These are phyloP conservation scores for Aureobasidium sp. DNA, from an alignment of 2,329 filamentous ascomycete species.

Conservation along the genomic window DNA sequence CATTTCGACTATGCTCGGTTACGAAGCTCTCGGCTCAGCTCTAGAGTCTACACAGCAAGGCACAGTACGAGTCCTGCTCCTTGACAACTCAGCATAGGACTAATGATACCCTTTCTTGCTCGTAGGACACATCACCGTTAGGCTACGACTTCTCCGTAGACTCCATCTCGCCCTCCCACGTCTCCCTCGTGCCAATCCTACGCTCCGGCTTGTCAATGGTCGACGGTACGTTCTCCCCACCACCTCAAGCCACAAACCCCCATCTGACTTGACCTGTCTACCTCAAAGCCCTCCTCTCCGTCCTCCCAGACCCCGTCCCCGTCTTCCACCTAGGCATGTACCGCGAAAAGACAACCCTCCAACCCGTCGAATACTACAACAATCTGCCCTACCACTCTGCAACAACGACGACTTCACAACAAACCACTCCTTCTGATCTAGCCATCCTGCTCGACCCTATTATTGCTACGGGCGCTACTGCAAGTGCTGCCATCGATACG, in stretches of 20 bases:
- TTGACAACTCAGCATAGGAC: conserved; percentile 27
- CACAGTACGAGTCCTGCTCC: conserved; percentile 43
- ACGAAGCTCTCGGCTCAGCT: conserved; percentile 65
- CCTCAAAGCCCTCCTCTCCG: conserved; percentile 61
- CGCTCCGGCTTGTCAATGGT: conserved; percentile 87
- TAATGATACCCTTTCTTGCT: not conserved
- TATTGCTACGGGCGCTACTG: conserved; percentile 88
- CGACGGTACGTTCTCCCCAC: conserved; percentile 48
- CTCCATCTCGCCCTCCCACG: conserved; percentile 53
- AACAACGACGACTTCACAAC: conserved; percentile 34
- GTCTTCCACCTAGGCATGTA: conserved; percentile 93
- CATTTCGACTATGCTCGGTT: conserved; percentile 72
- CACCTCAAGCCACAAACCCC: not conserved
- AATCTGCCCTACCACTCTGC: conserved; percentile 69
- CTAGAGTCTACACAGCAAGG: conserved; percentile 51
- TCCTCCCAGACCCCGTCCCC: conserved; percentile 72
- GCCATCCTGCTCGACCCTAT: conserved; percentile 86
- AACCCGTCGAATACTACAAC: conserved; percentile 96
- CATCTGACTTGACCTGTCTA: not conserved
- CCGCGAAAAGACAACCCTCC: conserved; percentile 77
- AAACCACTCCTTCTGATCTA: conserved; percentile 45
- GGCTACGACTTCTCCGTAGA: conserved; percentile 65
- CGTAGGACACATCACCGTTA: conserved; percentile 62
- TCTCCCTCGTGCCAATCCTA: conserved; percentile 87
- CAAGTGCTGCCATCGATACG: conserved; percentile 80